These are phyloP conservation scores for Didymella glomerata DNA, from an alignment of 2,329 filamentous ascomycete species.

Conservation along the genomic window DNA sequence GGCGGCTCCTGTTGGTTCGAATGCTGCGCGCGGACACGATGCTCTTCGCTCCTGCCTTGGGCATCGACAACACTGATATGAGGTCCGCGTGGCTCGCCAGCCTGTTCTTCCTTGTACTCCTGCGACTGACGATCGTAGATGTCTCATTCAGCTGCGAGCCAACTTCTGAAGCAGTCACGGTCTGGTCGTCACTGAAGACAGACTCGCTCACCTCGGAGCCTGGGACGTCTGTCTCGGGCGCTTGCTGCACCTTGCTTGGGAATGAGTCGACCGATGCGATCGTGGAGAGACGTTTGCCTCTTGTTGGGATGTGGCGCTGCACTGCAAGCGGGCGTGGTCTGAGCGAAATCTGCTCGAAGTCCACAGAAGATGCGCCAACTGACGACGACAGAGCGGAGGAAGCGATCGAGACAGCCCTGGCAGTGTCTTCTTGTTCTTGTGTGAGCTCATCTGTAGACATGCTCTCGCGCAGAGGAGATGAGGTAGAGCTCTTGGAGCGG, in stretches of 20 bases:
- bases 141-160: slow-evolving; percentile 45
- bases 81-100: slow-evolving; percentile 93
- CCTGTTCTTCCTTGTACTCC: slow-evolving; percentile 65
- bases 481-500: slow-evolving; percentile 52
- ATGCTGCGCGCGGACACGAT: slow-evolving; percentile 81
- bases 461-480: slow-evolving; percentile 39
- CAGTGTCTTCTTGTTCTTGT: slow-evolving; percentile 25
- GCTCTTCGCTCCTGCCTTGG: slow-evolving; percentile 69
- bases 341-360: slow-evolving; percentile 44
- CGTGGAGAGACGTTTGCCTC: slow-evolving; percentile 65
- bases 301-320: slow-evolving; percentile 60
- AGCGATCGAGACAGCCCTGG: slow-evolving; percentile 37
- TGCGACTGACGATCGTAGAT: slow-evolving; percentile 54
- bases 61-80: slow-evolving; percentile 87
- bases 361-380: slow-evolving; percentile 43
- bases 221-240: slow-evolving; percentile 39
- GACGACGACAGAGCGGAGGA: slow-evolving; percentile 49
- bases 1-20: slow-evolving; percentile 73
- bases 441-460: slow-evolving; percentile 35
- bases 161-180: slow-evolving; percentile 39
- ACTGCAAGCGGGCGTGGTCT: slow-evolving; percentile 49
- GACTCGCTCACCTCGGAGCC: slow-evolving; percentile 38
- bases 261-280: slow-evolving; percentile 66
- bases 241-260: slow-evolving; percentile 46
- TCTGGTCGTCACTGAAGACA: slow-evolving; percentile 29